Conservation (phyloP, 768 basidiomycete species). For the Mycena latifolia region DNA sequence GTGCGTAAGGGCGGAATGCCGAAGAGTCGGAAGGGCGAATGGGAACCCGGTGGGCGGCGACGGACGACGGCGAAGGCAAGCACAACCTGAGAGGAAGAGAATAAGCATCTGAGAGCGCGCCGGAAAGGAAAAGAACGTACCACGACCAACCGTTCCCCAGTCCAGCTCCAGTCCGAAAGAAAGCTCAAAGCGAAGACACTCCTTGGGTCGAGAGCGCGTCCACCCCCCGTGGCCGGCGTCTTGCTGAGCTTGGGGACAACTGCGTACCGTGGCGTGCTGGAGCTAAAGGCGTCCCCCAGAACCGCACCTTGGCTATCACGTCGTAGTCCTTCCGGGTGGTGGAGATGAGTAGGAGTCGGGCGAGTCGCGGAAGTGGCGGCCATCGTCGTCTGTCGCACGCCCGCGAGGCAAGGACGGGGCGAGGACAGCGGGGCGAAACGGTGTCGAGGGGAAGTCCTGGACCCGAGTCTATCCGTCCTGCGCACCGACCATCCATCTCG, state of each 20-base stretch:
- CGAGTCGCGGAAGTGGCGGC: not conserved
- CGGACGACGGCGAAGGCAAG: not conserved
- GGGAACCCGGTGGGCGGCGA: too few relatives aligned
- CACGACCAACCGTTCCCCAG: not conserved
- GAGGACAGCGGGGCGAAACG: not conserved
- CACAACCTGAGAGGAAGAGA: not conserved
- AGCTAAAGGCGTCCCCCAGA: not conserved
- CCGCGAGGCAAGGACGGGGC: not conserved
- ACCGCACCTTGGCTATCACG: conserved; percentile 4
- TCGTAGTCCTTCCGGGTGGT: conserved; percentile 1
- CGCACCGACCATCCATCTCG: not conserved
- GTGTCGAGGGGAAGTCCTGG: not conserved
- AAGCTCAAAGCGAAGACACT: not conserved
- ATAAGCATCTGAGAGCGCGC: not conserved
- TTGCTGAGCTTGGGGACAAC: not conserved
- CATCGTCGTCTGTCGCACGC: not conserved
- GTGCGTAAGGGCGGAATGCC: too few relatives aligned
- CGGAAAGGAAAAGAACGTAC: not conserved
- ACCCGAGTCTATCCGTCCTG: conserved; percentile 1
- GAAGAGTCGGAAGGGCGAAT: too few relatives aligned
- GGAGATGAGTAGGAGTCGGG: not conserved
- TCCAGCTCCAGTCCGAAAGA: conserved; percentile 8
- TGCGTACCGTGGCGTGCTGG: conserved; percentile 7
- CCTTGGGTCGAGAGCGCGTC: conserved; percentile 7
- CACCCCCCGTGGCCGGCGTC: conserved; percentile 1